phyloP scores from a whole-genome alignment of 2,329 filamentous ascomycete species.

The Beauveria scarabaeidicola region DNA sequence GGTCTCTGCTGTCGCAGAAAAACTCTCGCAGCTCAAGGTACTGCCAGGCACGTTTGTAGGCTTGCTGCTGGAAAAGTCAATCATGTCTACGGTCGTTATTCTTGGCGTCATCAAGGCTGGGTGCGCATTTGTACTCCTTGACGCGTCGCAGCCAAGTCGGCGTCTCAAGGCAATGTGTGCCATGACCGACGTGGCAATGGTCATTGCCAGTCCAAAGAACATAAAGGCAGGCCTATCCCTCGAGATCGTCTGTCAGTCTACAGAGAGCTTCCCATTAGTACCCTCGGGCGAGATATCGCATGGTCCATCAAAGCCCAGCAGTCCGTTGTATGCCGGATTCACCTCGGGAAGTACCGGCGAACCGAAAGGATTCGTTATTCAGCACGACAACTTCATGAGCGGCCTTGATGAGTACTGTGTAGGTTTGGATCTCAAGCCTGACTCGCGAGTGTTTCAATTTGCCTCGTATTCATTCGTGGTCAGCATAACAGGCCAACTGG shows the following conservation, averaged over 20 bases:
- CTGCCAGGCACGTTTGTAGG: constrained; percentile 15
- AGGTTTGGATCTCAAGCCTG: not conserved
- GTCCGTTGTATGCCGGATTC: not conserved
- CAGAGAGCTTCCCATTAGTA: not conserved
- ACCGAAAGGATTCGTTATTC: not conserved
- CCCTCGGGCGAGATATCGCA: not conserved
- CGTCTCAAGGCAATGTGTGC: constrained; percentile 12
- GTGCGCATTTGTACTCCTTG: constrained; percentile 20
- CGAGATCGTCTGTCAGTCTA: not conserved
- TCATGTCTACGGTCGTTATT: constrained; percentile 18
- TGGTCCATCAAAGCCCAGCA: not conserved
- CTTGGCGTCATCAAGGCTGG: constrained; percentile 23
- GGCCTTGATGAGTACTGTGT: not conserved
- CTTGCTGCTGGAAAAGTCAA: constrained; percentile 22
- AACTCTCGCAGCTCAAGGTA: constrained; percentile 2
- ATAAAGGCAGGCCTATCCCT: not conserved
- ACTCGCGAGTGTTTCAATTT: not conserved
- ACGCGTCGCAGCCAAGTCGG: constrained; percentile 17
- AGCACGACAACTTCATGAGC: not conserved
- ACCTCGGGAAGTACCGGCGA: constrained; percentile 5
- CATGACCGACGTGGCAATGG: not conserved
- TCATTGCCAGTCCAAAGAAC: not conserved
- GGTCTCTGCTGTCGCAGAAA: constrained; percentile 15
- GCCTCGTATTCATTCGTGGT: constrained; percentile 1
- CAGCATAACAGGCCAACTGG: constrained; percentile 1